These are phyloP conservation scores for Colletotrichum liriopes DNA, from an alignment of 2,329 filamentous ascomycete genomes.

Conservation along the genomic window DNA sequence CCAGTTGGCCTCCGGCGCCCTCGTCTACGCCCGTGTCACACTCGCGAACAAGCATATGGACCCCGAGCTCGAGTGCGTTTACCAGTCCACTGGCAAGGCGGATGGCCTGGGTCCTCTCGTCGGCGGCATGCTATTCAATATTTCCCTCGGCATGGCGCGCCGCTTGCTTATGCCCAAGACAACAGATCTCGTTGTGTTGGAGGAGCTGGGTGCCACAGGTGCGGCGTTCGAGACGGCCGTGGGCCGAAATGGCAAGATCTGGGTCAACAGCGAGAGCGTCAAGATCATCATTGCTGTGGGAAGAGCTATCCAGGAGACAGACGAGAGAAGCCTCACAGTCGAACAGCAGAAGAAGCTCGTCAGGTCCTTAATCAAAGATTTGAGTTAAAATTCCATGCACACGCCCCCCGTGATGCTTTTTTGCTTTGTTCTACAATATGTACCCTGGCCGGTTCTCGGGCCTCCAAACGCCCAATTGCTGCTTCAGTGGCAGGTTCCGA, in stretches of 20 bases:
- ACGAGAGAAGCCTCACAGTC: constrained; percentile 75
- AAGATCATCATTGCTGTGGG: constrained; percentile 85
- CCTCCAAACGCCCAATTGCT: constrained; percentile 35
- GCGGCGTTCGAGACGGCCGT: constrained; percentile 94
- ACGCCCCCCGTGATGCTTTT: constrained; percentile 40
- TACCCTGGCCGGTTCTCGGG: constrained; percentile 21
- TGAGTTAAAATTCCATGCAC: constrained; percentile 57
- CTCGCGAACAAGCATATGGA: constrained; percentile 88
- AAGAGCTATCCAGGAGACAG: constrained; percentile 82
- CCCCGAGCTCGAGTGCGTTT: constrained; percentile 91
- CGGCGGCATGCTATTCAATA: constrained; percentile 88
- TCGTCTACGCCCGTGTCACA: constrained; percentile 91
- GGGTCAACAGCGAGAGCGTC: constrained; percentile 86
- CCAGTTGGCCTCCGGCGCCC: constrained; percentile 78
- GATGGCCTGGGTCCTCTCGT: constrained; percentile 89
- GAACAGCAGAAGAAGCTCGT: constrained; percentile 81
- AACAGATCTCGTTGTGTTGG: constrained; percentile 78
- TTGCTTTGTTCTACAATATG: constrained; percentile 38
- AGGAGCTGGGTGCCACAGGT: constrained; percentile 82
- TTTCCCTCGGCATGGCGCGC: constrained; percentile 87
- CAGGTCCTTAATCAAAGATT: constrained; percentile 74
- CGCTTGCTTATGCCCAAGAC: constrained; percentile 79
- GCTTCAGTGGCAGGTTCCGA: constrained; percentile 1
- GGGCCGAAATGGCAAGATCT: constrained; percentile 91
- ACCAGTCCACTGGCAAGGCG: constrained; percentile 86